These are phyloP conservation scores for Aspergillus tanneri DNA, from an alignment of 2,329 filamentous ascomycete genomes.

Conservation along the genomic window DNA sequence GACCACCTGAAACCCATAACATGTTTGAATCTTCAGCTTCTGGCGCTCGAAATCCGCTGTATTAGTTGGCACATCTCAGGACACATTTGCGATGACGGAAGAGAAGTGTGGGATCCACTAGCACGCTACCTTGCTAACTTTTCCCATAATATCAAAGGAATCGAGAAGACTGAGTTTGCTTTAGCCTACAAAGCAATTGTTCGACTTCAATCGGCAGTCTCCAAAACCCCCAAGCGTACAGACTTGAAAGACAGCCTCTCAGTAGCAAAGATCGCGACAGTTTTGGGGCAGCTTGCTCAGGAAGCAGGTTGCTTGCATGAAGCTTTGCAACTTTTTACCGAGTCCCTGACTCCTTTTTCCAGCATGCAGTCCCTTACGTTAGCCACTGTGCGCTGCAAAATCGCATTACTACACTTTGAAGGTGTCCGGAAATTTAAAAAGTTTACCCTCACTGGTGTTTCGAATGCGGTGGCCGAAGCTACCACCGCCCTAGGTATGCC, in stretches of 20 bases:
- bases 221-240: slow-evolving; percentile 28
- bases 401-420: slow-evolving; percentile 40
- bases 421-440: slow-evolving; percentile 25
- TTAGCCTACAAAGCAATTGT: slow-evolving; percentile 37
- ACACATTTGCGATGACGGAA: slow-evolving; percentile 42
- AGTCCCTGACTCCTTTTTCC: slow-evolving; percentile 32
- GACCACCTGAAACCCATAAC: slow-evolving; percentile 31
- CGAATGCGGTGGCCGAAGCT: slow-evolving; percentile 34
- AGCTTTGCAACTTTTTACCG: slow-evolving; percentile 37
- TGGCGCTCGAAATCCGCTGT: slow-evolving; percentile 42
- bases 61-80: slow-evolving; percentile 45
- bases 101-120: slow-evolving; percentile 47
- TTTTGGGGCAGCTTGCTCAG: slow-evolving; percentile 42
- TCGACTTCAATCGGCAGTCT: slow-evolving; percentile 34
- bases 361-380: slow-evolving; percentile 34
- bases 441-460: slow-evolving; percentile 18
- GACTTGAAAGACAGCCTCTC: slow-evolving; percentile 24
- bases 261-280: slow-evolving; percentile 34
- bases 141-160: slow-evolving; percentile 32
- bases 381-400: slow-evolving; percentile 41
- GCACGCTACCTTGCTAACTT: slow-evolving; percentile 41
- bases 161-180: slow-evolving; percentile 41
- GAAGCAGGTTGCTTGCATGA: slow-evolving; percentile 42
- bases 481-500: slow-evolving; percentile 36
- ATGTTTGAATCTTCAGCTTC: slow-evolving; percentile 40